Percentiles rank a stretch among this genome's conserved stretches.
phyloP scores from a whole-genome alignment of 2,329 filamentous ascomycete species.

The Paecilomyces fulvus region DNA sequence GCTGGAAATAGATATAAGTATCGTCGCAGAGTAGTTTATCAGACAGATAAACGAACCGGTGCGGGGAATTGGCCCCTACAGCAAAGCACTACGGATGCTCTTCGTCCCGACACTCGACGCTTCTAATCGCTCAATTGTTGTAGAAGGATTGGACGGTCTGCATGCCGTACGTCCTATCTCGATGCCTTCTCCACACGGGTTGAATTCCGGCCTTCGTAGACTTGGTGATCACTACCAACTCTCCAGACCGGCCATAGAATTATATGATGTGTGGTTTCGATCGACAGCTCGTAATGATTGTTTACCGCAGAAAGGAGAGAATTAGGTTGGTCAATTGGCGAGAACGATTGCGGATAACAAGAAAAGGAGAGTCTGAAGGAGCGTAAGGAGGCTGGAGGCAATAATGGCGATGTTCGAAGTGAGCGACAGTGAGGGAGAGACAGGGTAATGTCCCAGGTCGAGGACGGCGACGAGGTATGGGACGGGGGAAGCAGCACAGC shows the following conservation, averaged over 20 bases:
- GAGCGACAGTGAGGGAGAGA: neutral
- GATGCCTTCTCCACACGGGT: neutral
- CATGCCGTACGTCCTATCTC: neutral
- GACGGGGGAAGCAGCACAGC: neutral
- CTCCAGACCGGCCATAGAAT: neutral
- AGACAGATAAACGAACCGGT: neutral
- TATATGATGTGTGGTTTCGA: neutral
- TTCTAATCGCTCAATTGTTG: neutral
- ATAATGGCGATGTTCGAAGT: neutral
- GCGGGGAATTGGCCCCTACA: neutral
- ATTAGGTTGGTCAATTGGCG: neutral
- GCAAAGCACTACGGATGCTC: neutral
- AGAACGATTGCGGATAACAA: neutral
- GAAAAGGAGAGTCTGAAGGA: neutral
- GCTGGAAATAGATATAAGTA: neutral
- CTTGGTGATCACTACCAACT: neutral
- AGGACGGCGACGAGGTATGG: neutral
- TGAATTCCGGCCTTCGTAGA: neutral
- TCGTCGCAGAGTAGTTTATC: neutral
- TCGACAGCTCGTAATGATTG: neutral
- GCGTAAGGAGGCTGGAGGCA: neutral
- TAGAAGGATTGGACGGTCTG: neutral
- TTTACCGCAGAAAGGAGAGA: neutral
- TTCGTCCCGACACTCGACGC: neutral
- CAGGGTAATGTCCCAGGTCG: neutral